A percentile compares a stretch with the other conserved stretches of the same genome.
These are phyloP conservation scores for Dictyostelium purpureum DNA, from an alignment of 78 protist genomes.

Conservation along the genomic window DNA sequence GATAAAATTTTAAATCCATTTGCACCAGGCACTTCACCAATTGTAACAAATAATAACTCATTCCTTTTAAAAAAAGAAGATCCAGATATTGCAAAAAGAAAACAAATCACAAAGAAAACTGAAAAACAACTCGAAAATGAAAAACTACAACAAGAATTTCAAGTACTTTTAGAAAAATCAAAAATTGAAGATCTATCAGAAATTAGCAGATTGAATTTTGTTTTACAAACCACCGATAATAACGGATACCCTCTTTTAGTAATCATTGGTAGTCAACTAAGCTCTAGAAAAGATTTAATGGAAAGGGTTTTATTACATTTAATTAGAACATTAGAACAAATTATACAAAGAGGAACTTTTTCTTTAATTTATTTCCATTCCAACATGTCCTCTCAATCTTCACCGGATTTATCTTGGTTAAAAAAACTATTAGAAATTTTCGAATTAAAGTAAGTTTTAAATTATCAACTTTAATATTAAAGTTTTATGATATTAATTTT, in stretches of 20 bases:
- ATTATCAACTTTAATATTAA: background rate
- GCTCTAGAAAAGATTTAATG: background rate
- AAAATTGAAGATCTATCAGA: constrained; percentile 18
- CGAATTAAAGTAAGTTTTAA: constrained; percentile 20
- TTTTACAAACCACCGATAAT: constrained; percentile 13
- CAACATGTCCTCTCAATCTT: constrained; percentile 23
- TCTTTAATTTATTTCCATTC: constrained; percentile 72
- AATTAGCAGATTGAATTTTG: constrained; percentile 13
- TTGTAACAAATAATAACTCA: background rate
- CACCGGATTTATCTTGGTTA: constrained; percentile 60
- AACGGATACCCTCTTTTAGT: constrained; percentile 14
- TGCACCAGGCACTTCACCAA: background rate
- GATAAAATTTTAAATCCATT: background rate
- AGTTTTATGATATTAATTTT: background rate
- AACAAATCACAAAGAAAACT: constrained; percentile 5
- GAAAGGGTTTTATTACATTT: constrained; percentile 3
- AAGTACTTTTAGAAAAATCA: constrained; percentile 9
- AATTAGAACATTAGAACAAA: constrained; percentile 12
- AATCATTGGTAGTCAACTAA: constrained; percentile 36
- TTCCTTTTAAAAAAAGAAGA: constrained; percentile 34
- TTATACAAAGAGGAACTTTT: background rate
- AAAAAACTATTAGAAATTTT: constrained; percentile 31
- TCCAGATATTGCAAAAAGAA: constrained; percentile 56
- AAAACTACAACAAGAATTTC: background rate
- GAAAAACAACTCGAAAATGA: constrained; percentile 6